Conservation (phyloP, 441 rosid species). For the Mallotus japonicus region DNA sequence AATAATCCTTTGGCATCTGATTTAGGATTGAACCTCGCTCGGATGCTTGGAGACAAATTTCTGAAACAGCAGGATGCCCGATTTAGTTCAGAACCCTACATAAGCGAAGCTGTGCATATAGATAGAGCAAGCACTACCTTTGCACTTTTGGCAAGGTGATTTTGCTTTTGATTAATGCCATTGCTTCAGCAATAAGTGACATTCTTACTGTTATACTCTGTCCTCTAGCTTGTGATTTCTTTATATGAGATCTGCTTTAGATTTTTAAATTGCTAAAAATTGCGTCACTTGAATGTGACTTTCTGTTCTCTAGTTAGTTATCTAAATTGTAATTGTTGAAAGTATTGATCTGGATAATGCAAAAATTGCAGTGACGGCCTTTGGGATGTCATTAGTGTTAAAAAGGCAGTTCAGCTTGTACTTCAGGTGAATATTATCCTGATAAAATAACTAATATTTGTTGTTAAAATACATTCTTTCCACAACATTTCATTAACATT, state of each 20-base stretch:
- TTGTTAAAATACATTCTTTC: neutral
- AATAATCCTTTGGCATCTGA: slow-evolving; percentile 4
- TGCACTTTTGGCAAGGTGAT: slow-evolving; percentile 86
- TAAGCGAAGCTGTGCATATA: slow-evolving; percentile 69
- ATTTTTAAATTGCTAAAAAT: neutral
- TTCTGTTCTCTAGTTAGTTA: neutral
- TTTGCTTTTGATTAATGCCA: slow-evolving; percentile 1
- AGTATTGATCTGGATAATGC: slow-evolving; percentile 14
- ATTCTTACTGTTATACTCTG: neutral
- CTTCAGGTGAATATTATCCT: slow-evolving; percentile 50
- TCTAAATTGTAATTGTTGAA: slow-evolving; percentile 8
- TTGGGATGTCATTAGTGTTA: slow-evolving; percentile 83
- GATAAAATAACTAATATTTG: neutral
- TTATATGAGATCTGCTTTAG: neutral
- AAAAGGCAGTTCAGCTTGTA: slow-evolving; percentile 73
- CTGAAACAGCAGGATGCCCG: slow-evolving; percentile 86
- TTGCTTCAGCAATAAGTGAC: neutral
- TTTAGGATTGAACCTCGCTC: slow-evolving; percentile 87
- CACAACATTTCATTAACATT: neutral
- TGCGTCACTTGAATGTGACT: neutral
- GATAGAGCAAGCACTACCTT: slow-evolving; percentile 52
- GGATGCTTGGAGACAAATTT: slow-evolving; percentile 98
- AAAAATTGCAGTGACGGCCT: slow-evolving; percentile 75
- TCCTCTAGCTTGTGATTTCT: neutral
- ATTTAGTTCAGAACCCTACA: slow-evolving; percentile 81